These are phyloP conservation scores for Didymella segeticola DNA, from an alignment of 2,329 filamentous ascomycete species.

Conservation along the genomic window DNA sequence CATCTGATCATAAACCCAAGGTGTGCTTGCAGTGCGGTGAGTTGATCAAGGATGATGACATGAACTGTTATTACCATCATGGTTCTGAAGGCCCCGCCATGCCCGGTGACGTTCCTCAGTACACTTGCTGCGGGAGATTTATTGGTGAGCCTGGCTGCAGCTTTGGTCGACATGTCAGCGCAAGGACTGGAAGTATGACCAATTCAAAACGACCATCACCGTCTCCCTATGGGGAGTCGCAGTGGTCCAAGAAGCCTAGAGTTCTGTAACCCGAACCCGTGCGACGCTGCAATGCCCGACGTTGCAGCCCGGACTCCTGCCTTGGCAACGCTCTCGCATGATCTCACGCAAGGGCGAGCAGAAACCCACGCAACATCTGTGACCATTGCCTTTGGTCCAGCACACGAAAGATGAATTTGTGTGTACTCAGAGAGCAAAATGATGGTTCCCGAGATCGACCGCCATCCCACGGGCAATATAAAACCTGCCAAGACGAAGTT, in stretches of 20 bases:
- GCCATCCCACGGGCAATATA: not conserved
- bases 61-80: conserved; percentile 26
- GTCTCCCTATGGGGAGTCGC: not conserved
- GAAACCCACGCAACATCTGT: not conserved
- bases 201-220: conserved; percentile 6
- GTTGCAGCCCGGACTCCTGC: not conserved
- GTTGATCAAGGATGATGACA: conserved; percentile 1
- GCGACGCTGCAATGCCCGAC: conserved; percentile 1
- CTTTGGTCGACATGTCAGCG: conserved; percentile 14
- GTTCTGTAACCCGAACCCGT: conserved; percentile 6
- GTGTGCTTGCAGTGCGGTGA: conserved; percentile 25
- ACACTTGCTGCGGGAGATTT: conserved; percentile 21
- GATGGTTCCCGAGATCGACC: not conserved
- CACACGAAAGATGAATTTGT: not conserved
- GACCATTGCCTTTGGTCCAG: not conserved
- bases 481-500: not conserved
- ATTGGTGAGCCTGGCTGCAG: conserved; percentile 20
- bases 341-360: conserved; percentile 4
- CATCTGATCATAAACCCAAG: not conserved
- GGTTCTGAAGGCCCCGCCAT: conserved; percentile 10
- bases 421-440: not conserved
- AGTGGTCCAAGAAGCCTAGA: conserved; percentile 10
- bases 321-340: conserved; percentile 7
- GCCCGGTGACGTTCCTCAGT: not conserved
- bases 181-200: not conserved